These are phyloP conservation scores for Cladosporium sp. DNA, from an alignment of 2,329 filamentous ascomycete genomes.

Conservation along the genomic window DNA sequence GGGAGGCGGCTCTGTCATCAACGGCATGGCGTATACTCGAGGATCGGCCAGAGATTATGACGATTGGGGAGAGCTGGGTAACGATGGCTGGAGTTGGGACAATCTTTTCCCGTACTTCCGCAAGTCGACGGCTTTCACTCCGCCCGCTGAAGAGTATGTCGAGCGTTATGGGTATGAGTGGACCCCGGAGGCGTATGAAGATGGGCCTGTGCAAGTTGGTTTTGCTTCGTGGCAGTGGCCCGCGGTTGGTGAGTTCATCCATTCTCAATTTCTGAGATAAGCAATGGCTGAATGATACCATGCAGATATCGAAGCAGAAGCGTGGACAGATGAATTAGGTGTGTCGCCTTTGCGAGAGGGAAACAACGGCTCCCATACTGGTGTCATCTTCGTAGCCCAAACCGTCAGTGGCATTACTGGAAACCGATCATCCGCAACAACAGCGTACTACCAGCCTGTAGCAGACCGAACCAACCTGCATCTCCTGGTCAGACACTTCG, in stretches of 20 bases:
- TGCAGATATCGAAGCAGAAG: background rate
- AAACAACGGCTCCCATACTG: slow-evolving; percentile 1
- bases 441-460: slow-evolving; percentile 6
- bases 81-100: slow-evolving; percentile 38
- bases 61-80: slow-evolving; percentile 30
- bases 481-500: slow-evolving; percentile 25
- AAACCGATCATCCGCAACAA: slow-evolving; percentile 35
- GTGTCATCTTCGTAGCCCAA: slow-evolving; percentile 4
- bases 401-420: slow-evolving; percentile 3
- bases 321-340: background rate
- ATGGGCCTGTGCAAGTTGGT: slow-evolving; percentile 5
- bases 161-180: slow-evolving; percentile 5
- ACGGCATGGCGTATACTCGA: slow-evolving; percentile 10
- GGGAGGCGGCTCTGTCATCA: slow-evolving; percentile 3
- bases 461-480: slow-evolving; percentile 22
- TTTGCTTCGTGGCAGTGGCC: slow-evolving; percentile 10
- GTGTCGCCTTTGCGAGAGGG: background rate
- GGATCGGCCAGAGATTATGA: slow-evolving; percentile 1
- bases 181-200: slow-evolving; percentile 2
- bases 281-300: background rate
- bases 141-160: slow-evolving; percentile 1
- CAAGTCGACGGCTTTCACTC: slow-evolving; percentile 25
- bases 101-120: slow-evolving; percentile 31
- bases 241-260: background rate
- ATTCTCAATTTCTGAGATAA: background rate